These are phyloP conservation scores for Neobulgaria alba DNA, from an alignment of 2,329 filamentous ascomycete species.

Conservation along the genomic window DNA sequence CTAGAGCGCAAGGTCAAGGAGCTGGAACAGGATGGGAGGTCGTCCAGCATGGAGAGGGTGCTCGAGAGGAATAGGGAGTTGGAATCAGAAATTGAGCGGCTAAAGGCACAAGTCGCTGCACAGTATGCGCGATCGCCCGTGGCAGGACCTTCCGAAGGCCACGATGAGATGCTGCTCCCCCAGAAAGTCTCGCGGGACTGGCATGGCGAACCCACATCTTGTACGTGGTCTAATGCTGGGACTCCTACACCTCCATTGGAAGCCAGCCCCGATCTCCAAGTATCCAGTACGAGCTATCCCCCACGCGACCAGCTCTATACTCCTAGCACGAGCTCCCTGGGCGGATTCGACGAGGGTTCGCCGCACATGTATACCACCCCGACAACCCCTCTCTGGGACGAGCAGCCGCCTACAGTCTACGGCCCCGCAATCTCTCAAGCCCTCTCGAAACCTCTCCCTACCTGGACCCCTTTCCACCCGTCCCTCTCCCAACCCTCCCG, in stretches of 20 bases:
- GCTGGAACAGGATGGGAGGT: conserved; percentile 18
- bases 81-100: conserved; percentile 23
- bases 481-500: conserved; percentile 22
- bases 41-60: conserved; percentile 38
- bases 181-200: conserved; percentile 19
- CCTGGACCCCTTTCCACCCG: conserved; percentile 24
- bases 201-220: conserved; percentile 13
- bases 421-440: conserved; percentile 10
- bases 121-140: conserved; percentile 6
- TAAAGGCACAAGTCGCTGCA: conserved; percentile 20
- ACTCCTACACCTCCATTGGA: conserved; percentile 2
- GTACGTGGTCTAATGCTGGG: conserved; percentile 5
- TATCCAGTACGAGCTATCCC: conserved; percentile 9
- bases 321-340: conserved; percentile 9
- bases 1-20: conserved; percentile 27
- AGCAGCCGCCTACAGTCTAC: conserved; percentile 17
- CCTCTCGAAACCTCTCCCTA: conserved; percentile 15
- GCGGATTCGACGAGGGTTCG: conserved; percentile 14
- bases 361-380: conserved; percentile 14
- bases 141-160: conserved; percentile 11
- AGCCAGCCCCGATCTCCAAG: conserved; percentile 7
- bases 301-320: conserved; percentile 10
- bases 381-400: conserved; percentile 19
- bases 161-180: conserved; percentile 19
- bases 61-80: conserved; percentile 25